Evolutionary conservation across 805 yeast species (phyloP), one percentile per base, ranked within the genome.

Genomic region (Metschnikowia kofuensis): DNA sequence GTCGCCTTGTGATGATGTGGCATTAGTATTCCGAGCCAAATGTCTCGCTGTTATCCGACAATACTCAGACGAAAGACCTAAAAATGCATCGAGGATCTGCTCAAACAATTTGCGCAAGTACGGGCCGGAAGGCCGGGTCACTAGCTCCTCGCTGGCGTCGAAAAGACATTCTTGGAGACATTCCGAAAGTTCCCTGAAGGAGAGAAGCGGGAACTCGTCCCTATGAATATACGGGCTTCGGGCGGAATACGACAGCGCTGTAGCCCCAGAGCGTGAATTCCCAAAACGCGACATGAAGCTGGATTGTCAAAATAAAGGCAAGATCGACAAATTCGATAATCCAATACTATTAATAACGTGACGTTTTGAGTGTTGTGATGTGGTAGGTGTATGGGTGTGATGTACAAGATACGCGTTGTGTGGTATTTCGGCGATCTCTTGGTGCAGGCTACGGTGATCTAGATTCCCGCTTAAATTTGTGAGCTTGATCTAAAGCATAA

Each of bases 131-230:
- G 92, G 92, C 55, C 73, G 78, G 6, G 68, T 52, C 1, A 85
- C 70, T 44, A 77, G 72, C 32, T 83, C 89, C 53, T 83, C 88
- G 15, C 79, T 75, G 0, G 82, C 86, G 11, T 72, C 63, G 36
- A 85, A 79, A 49, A 81, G 84, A 61, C 87, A 83, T 48, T 80
- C 80, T 50, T 78, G 82, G 34, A 85, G 65, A 58, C 85, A 81
- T 10, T 72, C 66, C 1, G 83, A 77, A 16, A 85, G 70, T 57
- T 85, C 89, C 35, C 76, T 68, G 37, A 76, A 63, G 27, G 82
- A 86, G n/a, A 85, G 70, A 5, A 83, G 54, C 0, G 89, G 89
- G 61, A 84, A 85, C 30, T 76, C 74, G 55, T 80, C 85, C 34
- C 45, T 45, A n/a, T 38, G 36, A n/a, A 40, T 41, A 40, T 44